Base-by-base conservation (phyloP, 1,284 basidiomycete species). In the Boletus sp. region DNA sequence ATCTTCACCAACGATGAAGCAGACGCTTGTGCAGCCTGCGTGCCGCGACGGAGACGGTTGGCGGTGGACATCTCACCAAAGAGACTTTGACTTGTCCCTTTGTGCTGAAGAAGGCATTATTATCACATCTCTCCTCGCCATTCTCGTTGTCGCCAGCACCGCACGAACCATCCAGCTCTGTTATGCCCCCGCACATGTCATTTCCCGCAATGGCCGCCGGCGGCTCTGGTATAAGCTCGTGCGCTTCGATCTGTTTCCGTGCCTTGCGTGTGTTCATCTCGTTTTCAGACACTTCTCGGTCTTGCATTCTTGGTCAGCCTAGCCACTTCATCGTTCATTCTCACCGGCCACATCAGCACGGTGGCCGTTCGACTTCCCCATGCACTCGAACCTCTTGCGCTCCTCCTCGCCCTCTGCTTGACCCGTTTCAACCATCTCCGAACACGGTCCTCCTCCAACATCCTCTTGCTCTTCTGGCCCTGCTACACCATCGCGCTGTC, bases 381-480 rank as follows among this genome's bases (percentile, higher is more conserved):
- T 49, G 66, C 78, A 23, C 68, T 89, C n/a, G 79, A 88, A 55
- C 68, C 78, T 0, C 48, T 83, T 0, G 74, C 78, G 0, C 65
- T 84, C 3, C 39, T 72, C 20, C 60, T 73, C 9, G 69, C 77
- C 14, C 61, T 74, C 4, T 50, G 67, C n/a, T 62, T 88, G 33
- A 81, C 80, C 1, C 76, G 75, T 55, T 62, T 79, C 52, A 93
- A 91, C 60, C 92, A 96, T 66, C 80, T 80, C 33, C 82, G 85
- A n/a, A 80, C 83, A 1, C 79, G 84, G 13, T 77, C 79, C 8
- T 88, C 93, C 0, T 94, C 91, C 0, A 78, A 88, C 0, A 66
- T 83, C 19, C 69, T 94, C 23, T 77, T 97, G 19, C 69, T 95
- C 43, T 94, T 91, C 68, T 95, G 90, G 86, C 88, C 93, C 0